Conservation (phyloP, 2,329 filamentous ascomycete genomes). For the Fusarium sp. region DNA sequence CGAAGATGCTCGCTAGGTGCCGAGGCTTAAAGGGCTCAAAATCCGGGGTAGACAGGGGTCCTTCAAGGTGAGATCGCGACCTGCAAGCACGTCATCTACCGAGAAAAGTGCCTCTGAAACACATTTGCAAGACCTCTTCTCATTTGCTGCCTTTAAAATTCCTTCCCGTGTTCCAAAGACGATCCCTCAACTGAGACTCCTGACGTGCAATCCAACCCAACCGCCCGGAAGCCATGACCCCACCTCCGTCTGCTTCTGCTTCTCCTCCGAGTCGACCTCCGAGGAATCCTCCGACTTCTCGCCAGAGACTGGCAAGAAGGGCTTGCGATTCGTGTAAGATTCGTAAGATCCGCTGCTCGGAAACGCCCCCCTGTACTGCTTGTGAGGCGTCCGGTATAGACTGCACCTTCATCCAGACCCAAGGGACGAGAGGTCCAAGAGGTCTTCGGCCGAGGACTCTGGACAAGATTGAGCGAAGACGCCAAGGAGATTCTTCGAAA, state of each 20-base stretch:
- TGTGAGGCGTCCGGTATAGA: slow-evolving; percentile 61
- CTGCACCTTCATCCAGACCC: slow-evolving; percentile 64
- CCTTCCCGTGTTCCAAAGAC: not conserved
- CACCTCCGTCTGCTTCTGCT: slow-evolving; percentile 25
- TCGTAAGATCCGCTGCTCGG: slow-evolving; percentile 65
- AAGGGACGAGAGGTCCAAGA: slow-evolving; percentile 61
- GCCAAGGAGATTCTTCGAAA: slow-evolving; percentile 26
- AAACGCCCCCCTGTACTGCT: slow-evolving; percentile 60
- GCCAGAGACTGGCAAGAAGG: slow-evolving; percentile 47
- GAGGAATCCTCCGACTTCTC: slow-evolving; percentile 39
- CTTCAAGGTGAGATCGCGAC: slow-evolving; percentile 35
- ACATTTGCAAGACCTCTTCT: slow-evolving; percentile 7
- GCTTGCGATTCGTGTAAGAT: slow-evolving; percentile 67
- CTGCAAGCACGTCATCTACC: slow-evolving; percentile 42
- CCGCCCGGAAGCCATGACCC: slow-evolving; percentile 31
- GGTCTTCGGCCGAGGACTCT: slow-evolving; percentile 61
- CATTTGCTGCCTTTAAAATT: slow-evolving; percentile 20
- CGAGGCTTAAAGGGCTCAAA: slow-evolving; percentile 11
- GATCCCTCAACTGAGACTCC: slow-evolving; percentile 1
- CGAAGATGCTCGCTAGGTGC: not conserved
- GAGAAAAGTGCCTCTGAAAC: slow-evolving; percentile 2
- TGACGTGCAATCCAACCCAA: not conserved
- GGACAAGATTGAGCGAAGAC: slow-evolving; percentile 55
- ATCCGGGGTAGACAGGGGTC: slow-evolving; percentile 38
- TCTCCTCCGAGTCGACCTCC: slow-evolving; percentile 22